phyloP scores from a whole-genome alignment of 371 early-diverging fungal species.

The Nematocida displodere region DNA sequence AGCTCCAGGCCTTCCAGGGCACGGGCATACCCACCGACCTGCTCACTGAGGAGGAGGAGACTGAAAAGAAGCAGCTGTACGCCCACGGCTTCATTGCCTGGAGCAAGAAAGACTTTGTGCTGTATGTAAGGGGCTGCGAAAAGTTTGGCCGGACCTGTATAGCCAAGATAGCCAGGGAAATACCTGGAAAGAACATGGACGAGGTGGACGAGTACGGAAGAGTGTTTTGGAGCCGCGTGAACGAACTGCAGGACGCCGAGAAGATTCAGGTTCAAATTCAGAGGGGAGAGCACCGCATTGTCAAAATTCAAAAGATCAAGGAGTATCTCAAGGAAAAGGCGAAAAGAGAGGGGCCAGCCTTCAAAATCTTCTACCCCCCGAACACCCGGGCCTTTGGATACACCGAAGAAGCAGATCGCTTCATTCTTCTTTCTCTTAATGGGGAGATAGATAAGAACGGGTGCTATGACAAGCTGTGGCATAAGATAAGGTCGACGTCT shows the following conservation, averaged over 20 bases:
- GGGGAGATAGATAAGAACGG: slow-evolving; percentile 48
- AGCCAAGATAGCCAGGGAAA: slow-evolving; percentile 29
- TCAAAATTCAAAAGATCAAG: slow-evolving; percentile 44
- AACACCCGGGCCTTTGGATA: slow-evolving; percentile 45
- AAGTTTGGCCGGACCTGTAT: slow-evolving; percentile 71
- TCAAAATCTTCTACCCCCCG: slow-evolving; percentile 18
- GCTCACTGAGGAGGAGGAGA: slow-evolving; percentile 76
- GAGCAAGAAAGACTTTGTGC: slow-evolving; percentile 80
- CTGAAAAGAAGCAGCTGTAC: slow-evolving; percentile 73
- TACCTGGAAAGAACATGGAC: slow-evolving; percentile 52
- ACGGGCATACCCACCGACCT: slow-evolving; percentile 68
- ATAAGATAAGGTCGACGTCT: slow-evolving; percentile 23
- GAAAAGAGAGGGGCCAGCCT: slow-evolving; percentile 28
- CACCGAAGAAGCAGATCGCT: slow-evolving; percentile 41
- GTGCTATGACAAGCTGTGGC: slow-evolving; percentile 55
- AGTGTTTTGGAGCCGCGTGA: slow-evolving; percentile 58
- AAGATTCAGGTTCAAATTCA: slow-evolving; percentile 54
- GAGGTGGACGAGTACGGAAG: slow-evolving; percentile 57
- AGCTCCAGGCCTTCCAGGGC: slow-evolving; percentile 65
- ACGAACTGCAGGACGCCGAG: slow-evolving; percentile 59
- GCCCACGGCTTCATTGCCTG: slow-evolving; percentile 79
- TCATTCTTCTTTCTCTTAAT: slow-evolving; percentile 45
- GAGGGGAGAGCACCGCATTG: slow-evolving; percentile 43
- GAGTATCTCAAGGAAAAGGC: slow-evolving; percentile 49
- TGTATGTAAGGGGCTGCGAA: slow-evolving; percentile 79